Evolutionary conservation across 805 yeast species (phyloP).

Genomic region (Diddensiella santjacobensis): DNA sequence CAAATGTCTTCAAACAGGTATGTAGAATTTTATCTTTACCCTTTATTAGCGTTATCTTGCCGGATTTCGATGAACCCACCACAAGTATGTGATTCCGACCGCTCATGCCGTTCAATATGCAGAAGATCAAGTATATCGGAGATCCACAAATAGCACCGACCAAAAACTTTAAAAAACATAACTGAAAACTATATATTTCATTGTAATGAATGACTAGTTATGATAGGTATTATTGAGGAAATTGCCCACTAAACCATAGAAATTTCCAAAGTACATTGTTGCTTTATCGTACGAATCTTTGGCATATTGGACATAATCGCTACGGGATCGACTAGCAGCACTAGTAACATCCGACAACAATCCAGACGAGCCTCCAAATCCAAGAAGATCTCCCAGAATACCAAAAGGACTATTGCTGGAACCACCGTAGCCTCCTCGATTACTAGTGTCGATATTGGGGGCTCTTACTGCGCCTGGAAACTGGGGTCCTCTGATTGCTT

Average conservation of each 20-base stretch:
- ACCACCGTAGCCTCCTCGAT: not conserved
- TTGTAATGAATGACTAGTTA: no score
- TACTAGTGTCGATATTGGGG: conserved; percentile 3
- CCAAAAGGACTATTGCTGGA: no score
- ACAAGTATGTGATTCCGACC: conserved; percentile 22
- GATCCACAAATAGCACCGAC: no score
- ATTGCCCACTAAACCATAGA: not conserved
- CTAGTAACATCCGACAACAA: not conserved
- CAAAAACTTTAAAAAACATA: no score
- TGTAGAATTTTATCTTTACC: no score
- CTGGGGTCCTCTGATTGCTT: conserved; percentile 10
- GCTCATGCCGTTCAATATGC: not conserved
- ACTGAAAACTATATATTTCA: no score
- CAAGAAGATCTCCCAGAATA: not conserved
- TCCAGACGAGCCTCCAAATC: not conserved
- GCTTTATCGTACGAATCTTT: not conserved
- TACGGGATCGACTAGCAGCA: not conserved
- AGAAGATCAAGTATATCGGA: no score
- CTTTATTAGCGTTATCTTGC: conserved; percentile 33
- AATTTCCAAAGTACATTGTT: not conserved
- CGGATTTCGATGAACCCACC: conserved; percentile 34
- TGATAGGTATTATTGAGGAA: conserved; percentile 1
- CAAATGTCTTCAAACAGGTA: no score
- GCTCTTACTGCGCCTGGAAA: conserved; percentile 13
- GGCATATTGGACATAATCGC: not conserved